These are phyloP conservation scores for Sedum album DNA, from an alignment of 164 flowering plant genomes.

Conservation along the genomic window DNA sequence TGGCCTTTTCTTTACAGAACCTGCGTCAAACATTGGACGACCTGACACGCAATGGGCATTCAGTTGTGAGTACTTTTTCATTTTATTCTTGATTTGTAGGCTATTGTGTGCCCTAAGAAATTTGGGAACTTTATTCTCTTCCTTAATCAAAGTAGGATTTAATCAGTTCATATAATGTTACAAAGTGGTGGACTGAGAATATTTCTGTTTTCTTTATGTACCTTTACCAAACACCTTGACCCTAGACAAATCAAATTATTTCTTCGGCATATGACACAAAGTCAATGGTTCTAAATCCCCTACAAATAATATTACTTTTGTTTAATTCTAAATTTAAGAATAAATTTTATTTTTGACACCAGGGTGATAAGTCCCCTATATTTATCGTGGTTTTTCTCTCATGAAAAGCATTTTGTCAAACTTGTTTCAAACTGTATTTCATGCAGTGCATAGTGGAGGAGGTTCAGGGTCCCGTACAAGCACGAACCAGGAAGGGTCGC, in stretches of 20 bases:
- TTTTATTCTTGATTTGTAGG: background rate
- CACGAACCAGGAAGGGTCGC: constrained; percentile 91
- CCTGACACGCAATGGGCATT: constrained; percentile 79
- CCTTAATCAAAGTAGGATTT: background rate
- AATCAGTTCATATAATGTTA: background rate
- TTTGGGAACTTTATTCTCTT: background rate
- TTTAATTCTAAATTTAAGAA: too few relatives aligned
- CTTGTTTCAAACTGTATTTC: constrained; percentile 7
- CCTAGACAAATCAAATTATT: constrained; percentile 9
- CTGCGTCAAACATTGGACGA: constrained; percentile 95
- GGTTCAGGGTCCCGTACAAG: constrained; percentile 96
- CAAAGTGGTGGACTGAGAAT: background rate
- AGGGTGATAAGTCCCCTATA: too few relatives aligned
- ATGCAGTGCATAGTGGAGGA: constrained; percentile 96
- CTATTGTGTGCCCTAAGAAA: background rate
- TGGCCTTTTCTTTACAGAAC: constrained; percentile 50
- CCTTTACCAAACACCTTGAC: background rate
- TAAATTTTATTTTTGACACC: too few relatives aligned
- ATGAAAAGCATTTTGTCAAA: constrained; percentile 1
- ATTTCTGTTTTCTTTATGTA: background rate
- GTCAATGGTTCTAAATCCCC: too few relatives aligned
- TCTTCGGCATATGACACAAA: too few relatives aligned
- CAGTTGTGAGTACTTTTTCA: constrained; percentile 59
- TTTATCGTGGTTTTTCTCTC: background rate
- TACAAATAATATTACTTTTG: too few relatives aligned